Evolutionary conservation across 192 early-diverging fungal genomes (phyloP), one percentile per base, ranked within the genome.

Genomic region (Backusella mclennaniae): DNA sequence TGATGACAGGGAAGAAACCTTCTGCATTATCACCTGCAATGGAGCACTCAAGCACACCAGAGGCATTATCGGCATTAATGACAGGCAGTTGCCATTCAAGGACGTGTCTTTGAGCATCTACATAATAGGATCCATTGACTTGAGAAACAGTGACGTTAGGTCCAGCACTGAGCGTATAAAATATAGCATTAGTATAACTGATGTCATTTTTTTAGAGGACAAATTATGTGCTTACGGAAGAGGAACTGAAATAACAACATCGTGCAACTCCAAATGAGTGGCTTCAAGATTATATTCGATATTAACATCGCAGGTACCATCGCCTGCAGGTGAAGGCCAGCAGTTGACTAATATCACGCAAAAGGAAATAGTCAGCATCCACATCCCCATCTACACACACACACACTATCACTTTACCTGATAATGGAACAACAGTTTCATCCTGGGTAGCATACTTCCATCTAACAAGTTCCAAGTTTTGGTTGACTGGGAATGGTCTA

Each of bases 221-320:
- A 26, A 26, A 1, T 1, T 21, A 29, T 33, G 49, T n/a, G 86
- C 89, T 87, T 88, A 90, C 85, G 95, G 93, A 71, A 96, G 87
- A 9, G 98, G 96, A 80, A 99, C 94, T 14, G 93, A 87, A 72
- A 99, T 95, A 9, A 91, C 83, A 31, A 99, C 96, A 56, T 95
- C 93, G 23, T 92, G 89, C 14, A 99, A 88, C 80, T 92, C 93
- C 70, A 98, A 89, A 56, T 87, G 84, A 23, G 89, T 82, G 71
- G 87, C 84, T 78, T 91, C 93, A 66, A 98, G 86, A 80, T 98
- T 96, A 77, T 98, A 99, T 82, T 99, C 98, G 71, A 98, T 96
- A 75, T 95, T 99, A 29, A 99, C 98, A 82, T 97, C 96, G 59
- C 92, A 91, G 1, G 90, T 88, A 4, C 98, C 97, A 81, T 87